Conservation (phyloP, 192 early-diverging fungal genomes). For the Dissophora globulifera region DNA sequence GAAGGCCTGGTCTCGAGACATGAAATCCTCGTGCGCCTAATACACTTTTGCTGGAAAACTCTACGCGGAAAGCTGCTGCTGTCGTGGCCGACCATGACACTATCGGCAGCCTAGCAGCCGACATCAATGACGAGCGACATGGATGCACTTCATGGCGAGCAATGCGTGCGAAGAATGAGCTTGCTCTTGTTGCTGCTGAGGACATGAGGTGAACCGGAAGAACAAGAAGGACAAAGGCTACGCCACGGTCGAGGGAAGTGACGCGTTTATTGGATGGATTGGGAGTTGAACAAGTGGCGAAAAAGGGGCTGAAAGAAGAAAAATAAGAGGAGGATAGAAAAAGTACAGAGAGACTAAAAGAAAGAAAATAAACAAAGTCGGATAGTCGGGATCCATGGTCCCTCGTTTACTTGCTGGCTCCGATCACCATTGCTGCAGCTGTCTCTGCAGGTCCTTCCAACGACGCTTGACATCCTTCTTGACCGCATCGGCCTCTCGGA, state of each 20-base stretch:
- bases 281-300: background rate
- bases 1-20: background rate
- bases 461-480: slow-evolving; percentile 13
- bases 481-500: slow-evolving; percentile 15
- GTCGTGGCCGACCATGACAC: background rate
- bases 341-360: background rate
- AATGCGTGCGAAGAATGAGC: background rate
- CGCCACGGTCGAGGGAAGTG: no score
- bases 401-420: no score
- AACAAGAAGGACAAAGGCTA: no score
- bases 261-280: background rate
- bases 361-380: no score
- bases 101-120: background rate
- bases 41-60: no score
- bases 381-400: no score
- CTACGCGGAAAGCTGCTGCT: background rate
- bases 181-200: slow-evolving; percentile 8
- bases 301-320: background rate
- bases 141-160: background rate
- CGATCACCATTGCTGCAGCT: background rate
- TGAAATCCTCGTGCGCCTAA: slow-evolving; percentile 24
- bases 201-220: background rate
- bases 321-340: background rate
- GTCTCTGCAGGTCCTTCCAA: slow-evolving; percentile 7
- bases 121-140: background rate